Evolutionary conservation across 2,329 filamentous ascomycete species (phyloP), one percentile per base, ranked within the genome.

Genomic region (Graphiopsis chlorocephala): DNA sequence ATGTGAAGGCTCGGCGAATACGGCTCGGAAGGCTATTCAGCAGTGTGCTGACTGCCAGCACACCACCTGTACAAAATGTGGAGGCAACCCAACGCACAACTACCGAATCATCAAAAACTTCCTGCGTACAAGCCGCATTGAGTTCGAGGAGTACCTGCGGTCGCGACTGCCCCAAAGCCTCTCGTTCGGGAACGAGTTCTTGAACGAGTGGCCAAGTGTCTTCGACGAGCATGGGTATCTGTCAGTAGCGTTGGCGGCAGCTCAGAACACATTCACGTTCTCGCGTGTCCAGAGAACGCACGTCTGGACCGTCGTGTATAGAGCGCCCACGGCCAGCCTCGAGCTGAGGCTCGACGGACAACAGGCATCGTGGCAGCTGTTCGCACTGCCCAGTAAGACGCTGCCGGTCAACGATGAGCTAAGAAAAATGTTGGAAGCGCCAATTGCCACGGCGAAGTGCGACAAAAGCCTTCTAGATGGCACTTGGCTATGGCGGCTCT

Each of bases 41-140:
- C 68, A 74, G 42, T 89, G 87, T 69, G 70, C 68, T 0, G 72
- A 79, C 5, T 90, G 87, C 68, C 76, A 73, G 0, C 83, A 88
- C 68, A 85, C 83, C 3, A 81, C 82, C 12, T 89, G 86, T 71
- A 70, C 75, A 1, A 72, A 73, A 5, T 89, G 86, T 68, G 82
- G 79, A 1, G 81, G 81, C 2, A 86, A 86, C 47, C 86, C 87
- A 0, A 68, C 69, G 8, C 85, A 86, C 68, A 67, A 72, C 3
- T 86, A 84, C 64, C 25, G n/a, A 11, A 26, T 55, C 47, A 26
- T n/a, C 12, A 15, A 31, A n/a, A n/a, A 38, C 3, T 14, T 23
- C 17, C 6, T 35, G 1, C 53, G 62, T 2, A 12, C 10, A 4
- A 42, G 45, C 1, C 71, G 72, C 4, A 20, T 42, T 10, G 28